These are phyloP conservation scores for Euphorbia corollata DNA, from an alignment of 441 rosid genomes.

Conservation along the genomic window DNA sequence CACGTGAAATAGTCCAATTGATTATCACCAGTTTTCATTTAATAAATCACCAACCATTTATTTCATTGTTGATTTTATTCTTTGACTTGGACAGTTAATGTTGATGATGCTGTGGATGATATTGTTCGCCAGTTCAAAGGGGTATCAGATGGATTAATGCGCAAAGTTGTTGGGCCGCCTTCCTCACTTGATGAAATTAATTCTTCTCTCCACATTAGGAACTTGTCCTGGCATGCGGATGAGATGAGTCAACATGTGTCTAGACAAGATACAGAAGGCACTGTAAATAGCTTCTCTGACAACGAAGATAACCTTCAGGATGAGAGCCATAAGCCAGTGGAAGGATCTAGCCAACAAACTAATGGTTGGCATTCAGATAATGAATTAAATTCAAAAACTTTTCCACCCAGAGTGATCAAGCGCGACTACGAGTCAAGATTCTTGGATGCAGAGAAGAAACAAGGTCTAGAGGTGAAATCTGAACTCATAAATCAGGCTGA, in stretches of 20 bases:
- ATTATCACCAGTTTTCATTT: neutral
- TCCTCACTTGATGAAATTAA: constrained; percentile 36
- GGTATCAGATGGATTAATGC: constrained; percentile 79
- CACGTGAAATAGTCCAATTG: neutral
- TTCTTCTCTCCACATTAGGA: constrained; percentile 30
- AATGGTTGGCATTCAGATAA: constrained; percentile 75
- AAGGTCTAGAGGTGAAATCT: constrained; percentile 32
- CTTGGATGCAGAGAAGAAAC: constrained; percentile 29
- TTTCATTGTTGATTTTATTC: neutral
- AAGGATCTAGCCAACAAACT: constrained; percentile 37
- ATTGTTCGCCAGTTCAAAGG: constrained; percentile 86
- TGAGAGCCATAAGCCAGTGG: constrained; percentile 40
- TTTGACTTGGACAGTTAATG: constrained; percentile 55
- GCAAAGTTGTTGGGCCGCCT: constrained; percentile 61
- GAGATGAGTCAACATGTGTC: constrained; percentile 37
- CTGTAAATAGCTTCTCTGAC: constrained; percentile 56
- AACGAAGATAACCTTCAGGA: constrained; percentile 49
- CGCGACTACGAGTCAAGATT: constrained; percentile 35
- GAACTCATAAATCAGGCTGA: constrained; percentile 31
- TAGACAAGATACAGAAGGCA: constrained; percentile 47
- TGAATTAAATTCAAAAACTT: constrained; percentile 51
- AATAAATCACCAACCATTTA: neutral
- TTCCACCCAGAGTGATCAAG: constrained; percentile 47
- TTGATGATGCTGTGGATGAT: constrained; percentile 97
- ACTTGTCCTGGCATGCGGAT: constrained; percentile 56